Evolutionary conservation across 306 rosid genomes (phyloP).

Genomic region (Psophocarpus tetragonolobus): DNA sequence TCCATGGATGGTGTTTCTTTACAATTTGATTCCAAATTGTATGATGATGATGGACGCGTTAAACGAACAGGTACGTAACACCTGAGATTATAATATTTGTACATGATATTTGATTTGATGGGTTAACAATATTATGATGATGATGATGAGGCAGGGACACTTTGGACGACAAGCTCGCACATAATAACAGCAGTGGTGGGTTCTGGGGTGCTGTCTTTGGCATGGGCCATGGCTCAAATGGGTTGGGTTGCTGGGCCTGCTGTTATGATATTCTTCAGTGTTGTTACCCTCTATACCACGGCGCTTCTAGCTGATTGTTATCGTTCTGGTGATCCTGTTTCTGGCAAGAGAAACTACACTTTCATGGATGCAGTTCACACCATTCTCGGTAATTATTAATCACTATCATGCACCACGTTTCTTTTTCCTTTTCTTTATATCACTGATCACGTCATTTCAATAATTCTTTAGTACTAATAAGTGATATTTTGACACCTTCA

Average conservation of each 20-base stretch:
- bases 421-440: too few relatives aligned
- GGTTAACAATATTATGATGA: background rate
- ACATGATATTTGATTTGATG: background rate
- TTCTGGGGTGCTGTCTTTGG: conserved; percentile 59
- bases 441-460: too few relatives aligned
- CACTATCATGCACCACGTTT: too few relatives aligned
- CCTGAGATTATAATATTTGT: too few relatives aligned
- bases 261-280: conserved; percentile 46
- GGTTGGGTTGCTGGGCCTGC: conserved; percentile 61
- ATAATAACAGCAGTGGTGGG: conserved; percentile 69
- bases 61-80: conserved; percentile 55
- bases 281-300: conserved; percentile 44
- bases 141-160: conserved; percentile 36
- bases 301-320: conserved; percentile 51
- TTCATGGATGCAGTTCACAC: conserved; percentile 52
- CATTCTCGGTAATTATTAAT: conserved; percentile 28
- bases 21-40: background rate
- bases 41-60: conserved; percentile 50
- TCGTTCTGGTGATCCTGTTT: conserved; percentile 38
- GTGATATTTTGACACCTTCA: too few relatives aligned
- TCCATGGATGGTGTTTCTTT: conserved; percentile 24
- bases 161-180: conserved; percentile 64
- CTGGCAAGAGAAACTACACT: conserved; percentile 52
- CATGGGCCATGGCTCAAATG: conserved; percentile 65
- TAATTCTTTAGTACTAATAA: too few relatives aligned